Evolutionary conservation across 1,284 basidiomycete genomes (phyloP).

Genomic region (Ganoderma lucidum): DNA sequence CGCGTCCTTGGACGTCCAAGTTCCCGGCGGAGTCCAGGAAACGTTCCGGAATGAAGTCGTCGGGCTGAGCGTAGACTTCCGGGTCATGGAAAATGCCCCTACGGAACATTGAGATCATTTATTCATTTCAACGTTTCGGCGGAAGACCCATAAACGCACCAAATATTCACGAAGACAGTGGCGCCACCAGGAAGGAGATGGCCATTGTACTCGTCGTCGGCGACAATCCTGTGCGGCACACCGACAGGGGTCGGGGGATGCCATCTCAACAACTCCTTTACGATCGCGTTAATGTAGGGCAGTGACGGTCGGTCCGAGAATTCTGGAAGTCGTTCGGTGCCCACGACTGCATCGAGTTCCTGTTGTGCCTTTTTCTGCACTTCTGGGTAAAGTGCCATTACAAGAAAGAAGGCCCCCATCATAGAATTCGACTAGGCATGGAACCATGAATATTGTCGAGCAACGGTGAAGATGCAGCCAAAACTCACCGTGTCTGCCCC

Average conservation of each 20-base stretch:
- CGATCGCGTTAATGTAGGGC: slow-evolving; percentile 42
- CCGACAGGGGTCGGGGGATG: slow-evolving; percentile 30
- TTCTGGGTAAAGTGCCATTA: slow-evolving; percentile 42
- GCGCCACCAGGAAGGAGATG: slow-evolving; percentile 23
- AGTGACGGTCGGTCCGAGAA: slow-evolving; percentile 40
- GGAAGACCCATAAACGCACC: slow-evolving; percentile 10
- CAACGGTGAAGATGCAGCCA: too few species aligned
- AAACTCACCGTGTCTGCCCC: slow-evolving; percentile 27
- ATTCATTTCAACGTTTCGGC: too few species aligned
- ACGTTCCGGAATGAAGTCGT: slow-evolving; percentile 26
- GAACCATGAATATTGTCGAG: not conserved
- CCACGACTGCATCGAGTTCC: slow-evolving; percentile 43
- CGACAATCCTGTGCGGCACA: slow-evolving; percentile 22
- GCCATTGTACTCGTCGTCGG: slow-evolving; percentile 27
- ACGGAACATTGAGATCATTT: not conserved
- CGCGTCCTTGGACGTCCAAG: not conserved
- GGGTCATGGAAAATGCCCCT: slow-evolving; percentile 33
- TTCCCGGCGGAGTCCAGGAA: slow-evolving; percentile 11
- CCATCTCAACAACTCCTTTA: slow-evolving; percentile 47
- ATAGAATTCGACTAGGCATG: slow-evolving; percentile 22
- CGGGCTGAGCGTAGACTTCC: slow-evolving; percentile 29
- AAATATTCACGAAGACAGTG: slow-evolving; percentile 25
- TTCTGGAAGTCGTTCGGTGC: slow-evolving; percentile 39
- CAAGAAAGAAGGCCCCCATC: slow-evolving; percentile 37
- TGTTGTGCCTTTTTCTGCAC: slow-evolving; percentile 40